Conservation (phyloP, 164 flowering plant genomes). For the Platanus orientalis region DNA sequence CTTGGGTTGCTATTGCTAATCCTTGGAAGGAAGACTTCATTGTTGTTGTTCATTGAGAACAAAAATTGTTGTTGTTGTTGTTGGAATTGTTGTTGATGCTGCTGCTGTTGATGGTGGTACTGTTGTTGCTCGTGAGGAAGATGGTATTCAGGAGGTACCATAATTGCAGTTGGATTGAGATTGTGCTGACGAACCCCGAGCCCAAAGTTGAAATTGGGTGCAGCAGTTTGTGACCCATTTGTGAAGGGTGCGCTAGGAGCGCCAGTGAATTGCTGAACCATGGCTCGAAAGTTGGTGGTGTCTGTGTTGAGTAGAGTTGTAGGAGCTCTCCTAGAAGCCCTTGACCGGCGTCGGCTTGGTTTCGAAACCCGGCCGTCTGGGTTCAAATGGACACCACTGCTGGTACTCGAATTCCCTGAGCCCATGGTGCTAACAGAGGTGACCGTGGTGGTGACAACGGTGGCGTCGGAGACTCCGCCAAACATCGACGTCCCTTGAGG, state of each 20-base stretch:
- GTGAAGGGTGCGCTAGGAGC: conserved; percentile 32
- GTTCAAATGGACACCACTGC: conserved; percentile 14
- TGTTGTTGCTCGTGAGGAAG: background rate
- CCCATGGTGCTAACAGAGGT: conserved; percentile 7
- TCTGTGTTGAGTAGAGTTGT: conserved; percentile 74
- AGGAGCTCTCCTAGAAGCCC: conserved; percentile 70
- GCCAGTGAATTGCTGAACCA: conserved; percentile 94
- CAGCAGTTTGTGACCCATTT: background rate
- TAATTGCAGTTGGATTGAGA: background rate
- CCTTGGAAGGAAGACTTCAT: conserved; percentile 2
- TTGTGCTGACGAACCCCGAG: conserved; percentile 5
- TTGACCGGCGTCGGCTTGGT: conserved; percentile 44
- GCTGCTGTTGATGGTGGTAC: conserved; percentile 1
- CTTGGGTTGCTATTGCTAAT: conserved; percentile 4
- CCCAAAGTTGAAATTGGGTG: conserved; percentile 19
- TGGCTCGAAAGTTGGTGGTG: conserved; percentile 72
- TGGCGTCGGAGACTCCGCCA: conserved; percentile 19
- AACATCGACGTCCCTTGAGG: background rate
- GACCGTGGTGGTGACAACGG: conserved; percentile 23
- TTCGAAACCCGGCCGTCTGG: conserved; percentile 52
- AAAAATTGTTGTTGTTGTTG: conserved; percentile 7
- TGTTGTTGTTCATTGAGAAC: background rate
- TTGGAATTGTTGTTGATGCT: conserved; percentile 1
- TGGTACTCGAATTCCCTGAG: background rate
- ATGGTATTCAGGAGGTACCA: background rate